phyloP scores from a whole-genome alignment of 139 green algal genomes.

The Coccomyxa sp. region DNA sequence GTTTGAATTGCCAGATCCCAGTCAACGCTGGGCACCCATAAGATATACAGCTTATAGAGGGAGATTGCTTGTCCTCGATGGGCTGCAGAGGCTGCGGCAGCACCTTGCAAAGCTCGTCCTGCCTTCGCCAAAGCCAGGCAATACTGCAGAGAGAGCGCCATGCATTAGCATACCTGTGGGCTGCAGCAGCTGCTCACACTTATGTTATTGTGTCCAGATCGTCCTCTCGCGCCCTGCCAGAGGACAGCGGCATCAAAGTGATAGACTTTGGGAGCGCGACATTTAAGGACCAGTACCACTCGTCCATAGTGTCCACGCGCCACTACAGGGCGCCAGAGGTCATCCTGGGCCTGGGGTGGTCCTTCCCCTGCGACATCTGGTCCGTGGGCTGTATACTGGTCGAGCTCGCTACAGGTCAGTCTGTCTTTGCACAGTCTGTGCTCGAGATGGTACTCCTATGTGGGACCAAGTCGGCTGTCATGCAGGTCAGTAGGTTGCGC shows the following conservation, averaged over 20 bases:
- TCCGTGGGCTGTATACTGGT: slow-evolving; percentile 94
- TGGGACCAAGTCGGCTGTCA: too few species aligned
- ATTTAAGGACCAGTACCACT: slow-evolving; percentile 92
- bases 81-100: too few species aligned
- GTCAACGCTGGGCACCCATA: too few species aligned
- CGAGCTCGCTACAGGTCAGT: slow-evolving; percentile 80
- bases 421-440: neutral
- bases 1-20: too few species aligned
- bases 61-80: too few species aligned
- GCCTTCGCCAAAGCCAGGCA: too few species aligned
- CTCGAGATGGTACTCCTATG: too few species aligned
- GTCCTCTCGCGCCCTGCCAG: slow-evolving; percentile 51
- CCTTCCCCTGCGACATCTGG: slow-evolving; percentile 93
- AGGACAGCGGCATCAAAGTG: slow-evolving; percentile 61
- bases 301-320: slow-evolving; percentile 74
- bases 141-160: too few species aligned
- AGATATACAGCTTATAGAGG: too few species aligned
- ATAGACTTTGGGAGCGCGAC: slow-evolving; percentile 98
- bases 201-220: slow-evolving; percentile 13
- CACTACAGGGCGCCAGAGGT: slow-evolving; percentile 97
- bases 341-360: slow-evolving; percentile 92
- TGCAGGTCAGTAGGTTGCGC: neutral
- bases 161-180: too few species aligned
- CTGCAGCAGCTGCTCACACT: too few species aligned
- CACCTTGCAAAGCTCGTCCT: too few species aligned